Evolutionary conservation across 805 yeast genomes (phyloP).

Genomic region (Metschnikowia gelsemii): DNA sequence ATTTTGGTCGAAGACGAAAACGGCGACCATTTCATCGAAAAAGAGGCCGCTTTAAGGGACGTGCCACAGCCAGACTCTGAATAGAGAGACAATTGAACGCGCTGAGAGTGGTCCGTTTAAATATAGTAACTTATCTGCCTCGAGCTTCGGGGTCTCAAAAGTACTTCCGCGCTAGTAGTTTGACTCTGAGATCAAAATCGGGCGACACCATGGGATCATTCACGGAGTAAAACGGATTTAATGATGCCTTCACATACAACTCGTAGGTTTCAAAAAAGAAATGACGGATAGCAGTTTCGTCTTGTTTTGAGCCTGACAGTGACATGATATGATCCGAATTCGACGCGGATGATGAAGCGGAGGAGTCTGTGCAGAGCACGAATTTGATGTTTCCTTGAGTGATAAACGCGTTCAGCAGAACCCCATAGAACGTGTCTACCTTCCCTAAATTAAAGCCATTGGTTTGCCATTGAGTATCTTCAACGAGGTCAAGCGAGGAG

Average conservation of each 20-base stretch:
- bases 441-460: conserved; percentile 66
- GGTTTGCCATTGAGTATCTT: conserved; percentile 81
- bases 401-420: conserved; percentile 76
- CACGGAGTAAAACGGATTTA: conserved; percentile 82
- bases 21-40: conserved; percentile 39
- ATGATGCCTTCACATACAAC: conserved; percentile 75
- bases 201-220: conserved; percentile 74
- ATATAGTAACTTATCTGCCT: no score
- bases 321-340: conserved; percentile 10
- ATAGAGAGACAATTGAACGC: no score
- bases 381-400: conserved; percentile 88
- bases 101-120: no score
- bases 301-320: conserved; percentile 24
- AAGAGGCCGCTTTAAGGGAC: conserved; percentile 27
- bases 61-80: conserved; percentile 9
- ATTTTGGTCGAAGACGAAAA: conserved; percentile 56
- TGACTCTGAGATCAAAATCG: conserved; percentile 72
- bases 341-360: conserved; percentile 34
- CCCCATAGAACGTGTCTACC: conserved; percentile 84
- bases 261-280: conserved; percentile 86
- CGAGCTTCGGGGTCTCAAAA: conserved; percentile 38
- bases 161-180: conserved; percentile 72
- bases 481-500: conserved; percentile 86
- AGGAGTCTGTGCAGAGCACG: conserved; percentile 52
- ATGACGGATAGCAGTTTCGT: conserved; percentile 75